phyloP scores from a whole-genome alignment of 2,329 filamentous ascomycete genomes.

The Cytospora schulzeri region DNA sequence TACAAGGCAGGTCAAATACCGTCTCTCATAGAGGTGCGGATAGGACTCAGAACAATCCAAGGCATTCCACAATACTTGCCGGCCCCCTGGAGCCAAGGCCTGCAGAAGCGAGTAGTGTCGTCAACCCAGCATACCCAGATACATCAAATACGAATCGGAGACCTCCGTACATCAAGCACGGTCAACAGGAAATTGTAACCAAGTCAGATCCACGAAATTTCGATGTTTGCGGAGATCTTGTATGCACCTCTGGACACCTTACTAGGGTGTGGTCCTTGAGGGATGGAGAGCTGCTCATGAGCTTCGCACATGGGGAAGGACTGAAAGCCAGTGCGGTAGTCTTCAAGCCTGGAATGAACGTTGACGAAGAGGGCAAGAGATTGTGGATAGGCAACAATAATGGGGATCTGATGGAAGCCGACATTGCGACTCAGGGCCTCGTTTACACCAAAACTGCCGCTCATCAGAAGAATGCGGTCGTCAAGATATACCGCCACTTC shows the following conservation, averaged over 20 bases:
- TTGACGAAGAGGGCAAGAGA: slow-evolving; percentile 77
- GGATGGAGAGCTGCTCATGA: slow-evolving; percentile 81
- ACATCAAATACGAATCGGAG: slow-evolving; percentile 81
- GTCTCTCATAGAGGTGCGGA: slow-evolving; percentile 47
- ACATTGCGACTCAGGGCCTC: slow-evolving; percentile 73
- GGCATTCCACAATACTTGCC: slow-evolving; percentile 31
- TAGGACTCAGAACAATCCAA: slow-evolving; percentile 42
- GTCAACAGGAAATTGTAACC: slow-evolving; percentile 74
- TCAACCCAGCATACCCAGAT: slow-evolving; percentile 75
- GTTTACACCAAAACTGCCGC: slow-evolving; percentile 68
- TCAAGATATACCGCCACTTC: slow-evolving; percentile 81
- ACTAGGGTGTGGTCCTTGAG: slow-evolving; percentile 86
- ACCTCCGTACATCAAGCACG: slow-evolving; percentile 73
- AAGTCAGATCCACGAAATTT: slow-evolving; percentile 87
- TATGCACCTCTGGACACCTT: slow-evolving; percentile 83
- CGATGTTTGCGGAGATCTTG: slow-evolving; percentile 83
- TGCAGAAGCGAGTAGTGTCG: slow-evolving; percentile 48
- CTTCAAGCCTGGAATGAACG: slow-evolving; percentile 80
- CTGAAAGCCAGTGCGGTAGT: slow-evolving; percentile 77
- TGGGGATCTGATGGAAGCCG: slow-evolving; percentile 87
- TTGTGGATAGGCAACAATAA: slow-evolving; percentile 89
- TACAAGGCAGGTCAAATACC: slow-evolving; percentile 52
- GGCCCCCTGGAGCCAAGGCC: slow-evolving; percentile 14
- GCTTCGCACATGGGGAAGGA: slow-evolving; percentile 80
- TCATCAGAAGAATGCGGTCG: slow-evolving; percentile 77